Percentiles rank a stretch among this genome's conserved stretches.
These are phyloP conservation scores for Talaromyces liani DNA, from an alignment of 495 filamentous ascomycete genomes.

Conservation along the genomic window DNA sequence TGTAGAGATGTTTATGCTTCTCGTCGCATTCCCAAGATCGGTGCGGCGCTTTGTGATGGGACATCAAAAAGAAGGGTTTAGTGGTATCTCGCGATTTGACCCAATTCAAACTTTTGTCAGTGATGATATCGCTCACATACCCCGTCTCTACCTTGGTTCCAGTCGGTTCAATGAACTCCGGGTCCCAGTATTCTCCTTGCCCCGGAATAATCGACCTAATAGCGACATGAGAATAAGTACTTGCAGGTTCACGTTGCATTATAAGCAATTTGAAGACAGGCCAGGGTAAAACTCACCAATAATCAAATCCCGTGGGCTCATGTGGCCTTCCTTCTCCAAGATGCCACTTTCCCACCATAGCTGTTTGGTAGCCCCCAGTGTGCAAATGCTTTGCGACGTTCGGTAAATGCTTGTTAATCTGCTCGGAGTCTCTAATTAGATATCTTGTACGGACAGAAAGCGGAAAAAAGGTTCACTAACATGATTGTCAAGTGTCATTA, in stretches of 20 bases:
- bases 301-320: conserved; percentile 36
- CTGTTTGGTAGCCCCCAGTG: conserved; percentile 32
- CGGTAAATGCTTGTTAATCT: conserved; percentile 34
- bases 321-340: conserved; percentile 31
- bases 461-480: background rate
- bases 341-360: conserved; percentile 40
- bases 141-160: conserved; percentile 18
- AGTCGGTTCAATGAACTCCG: conserved; percentile 25
- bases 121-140: conserved; percentile 39
- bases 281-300: conserved; percentile 17
- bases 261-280: background rate
- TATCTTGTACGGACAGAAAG: background rate
- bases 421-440: background rate
- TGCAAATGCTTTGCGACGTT: conserved; percentile 35
- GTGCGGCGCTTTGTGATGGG: conserved; percentile 40
- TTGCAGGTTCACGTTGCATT: background rate
- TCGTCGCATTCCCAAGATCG: conserved; percentile 34
- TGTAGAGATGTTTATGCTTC: conserved; percentile 32
- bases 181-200: conserved; percentile 35
- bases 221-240: background rate
- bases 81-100: conserved; percentile 20
- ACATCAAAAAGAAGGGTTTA: conserved; percentile 42
- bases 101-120: conserved; percentile 30
- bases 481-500: conserved; percentile 29
- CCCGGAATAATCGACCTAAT: conserved; percentile 22